A percentile compares a stretch with the other conserved stretches of the same genome.
Evolutionary conservation across 371 early-diverging fungal species (phyloP).

Genomic region (Neoconidiobolus thromboides): DNA sequence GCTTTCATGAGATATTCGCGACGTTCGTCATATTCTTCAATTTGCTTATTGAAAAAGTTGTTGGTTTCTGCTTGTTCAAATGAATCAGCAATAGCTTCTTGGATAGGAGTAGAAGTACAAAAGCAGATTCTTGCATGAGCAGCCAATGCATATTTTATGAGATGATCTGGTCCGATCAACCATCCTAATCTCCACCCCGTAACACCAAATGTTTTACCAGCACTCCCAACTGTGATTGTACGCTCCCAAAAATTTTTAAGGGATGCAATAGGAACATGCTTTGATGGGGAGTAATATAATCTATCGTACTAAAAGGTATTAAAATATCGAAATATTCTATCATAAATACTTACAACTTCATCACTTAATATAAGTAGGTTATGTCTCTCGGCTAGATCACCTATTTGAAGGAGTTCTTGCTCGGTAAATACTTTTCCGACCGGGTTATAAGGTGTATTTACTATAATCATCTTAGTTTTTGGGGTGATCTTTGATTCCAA

Average conservation of each 20-base stretch:
- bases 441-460: slow-evolving; percentile 95
- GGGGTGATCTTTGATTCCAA: slow-evolving; percentile 54
- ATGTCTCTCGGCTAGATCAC: slow-evolving; percentile 51
- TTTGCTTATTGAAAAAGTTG: slow-evolving; percentile 50
- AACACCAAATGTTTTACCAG: slow-evolving; percentile 85
- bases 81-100: slow-evolving; percentile 71
- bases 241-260: slow-evolving; percentile 75
- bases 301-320: slow-evolving; percentile 52
- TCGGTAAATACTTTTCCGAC: slow-evolving; percentile 70
- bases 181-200: slow-evolving; percentile 97
- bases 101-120: slow-evolving; percentile 72
- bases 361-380: slow-evolving; percentile 80
- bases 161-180: slow-evolving; percentile 59
- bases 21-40: slow-evolving; percentile 39
- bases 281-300: slow-evolving; percentile 49
- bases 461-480: slow-evolving; percentile 67
- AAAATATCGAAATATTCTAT: not conserved
- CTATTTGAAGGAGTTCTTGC: slow-evolving; percentile 62
- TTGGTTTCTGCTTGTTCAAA: slow-evolving; percentile 40
- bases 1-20: slow-evolving; percentile 49
- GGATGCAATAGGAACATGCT: slow-evolving; percentile 58
- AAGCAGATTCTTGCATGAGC: slow-evolving; percentile 85
- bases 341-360: slow-evolving; percentile 48
- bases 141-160: slow-evolving; percentile 56
- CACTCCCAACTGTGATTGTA: slow-evolving; percentile 84